Evolutionary conservation across 148 eudicot species (phyloP), one percentile per base, ranked within the genome.

Genomic region (Gaultheria prostrata): DNA sequence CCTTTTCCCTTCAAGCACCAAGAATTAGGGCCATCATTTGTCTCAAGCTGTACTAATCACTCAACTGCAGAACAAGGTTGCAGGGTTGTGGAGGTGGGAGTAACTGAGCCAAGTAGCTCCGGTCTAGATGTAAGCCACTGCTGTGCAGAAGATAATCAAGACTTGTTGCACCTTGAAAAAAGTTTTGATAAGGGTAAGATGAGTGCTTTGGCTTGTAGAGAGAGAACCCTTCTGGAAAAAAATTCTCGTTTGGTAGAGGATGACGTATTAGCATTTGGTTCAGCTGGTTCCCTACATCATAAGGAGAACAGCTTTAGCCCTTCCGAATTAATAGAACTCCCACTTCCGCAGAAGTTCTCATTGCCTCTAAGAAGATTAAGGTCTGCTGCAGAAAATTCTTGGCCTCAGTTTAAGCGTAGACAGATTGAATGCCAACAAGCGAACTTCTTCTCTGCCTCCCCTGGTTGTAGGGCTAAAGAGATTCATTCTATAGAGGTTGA

Each of bases 321-420:
- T 59, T 70, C 81, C 50, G 65, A 87, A 82, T 72, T 79, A 57
- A 51, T 39, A 18, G 85, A 89, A 82, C 54, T 83, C 61, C 43
- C 69, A 32, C 67, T 84, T 75, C 80, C 57, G 50, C 54, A 70
- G 12, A 78, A 76, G 20, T 59, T 77, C 33, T 49, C 61, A 28
- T 72, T 78, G 70, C 84, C 73, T 48, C 84, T 87, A 67, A 84
- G 75, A 75, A 85, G 81, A 84, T 84, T 78, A 49, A 81, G 70
- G 77, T 78, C 83, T 85, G 78, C 76, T 13, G 61, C 78, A 33
- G 81, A 84, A 49, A 83, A 87, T 76, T 89, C 95, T 78, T 91
- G 94, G 94, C 96, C 96, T 80, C 86, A 76, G 84, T 79, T 79
- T 61, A 93, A 93, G 88, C 90, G 88, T 85, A 89, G 91, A 89